Evolutionary conservation across 2,329 filamentous ascomycete genomes (phyloP).

Genomic region (Neophaeococcomyces mojaviensis): DNA sequence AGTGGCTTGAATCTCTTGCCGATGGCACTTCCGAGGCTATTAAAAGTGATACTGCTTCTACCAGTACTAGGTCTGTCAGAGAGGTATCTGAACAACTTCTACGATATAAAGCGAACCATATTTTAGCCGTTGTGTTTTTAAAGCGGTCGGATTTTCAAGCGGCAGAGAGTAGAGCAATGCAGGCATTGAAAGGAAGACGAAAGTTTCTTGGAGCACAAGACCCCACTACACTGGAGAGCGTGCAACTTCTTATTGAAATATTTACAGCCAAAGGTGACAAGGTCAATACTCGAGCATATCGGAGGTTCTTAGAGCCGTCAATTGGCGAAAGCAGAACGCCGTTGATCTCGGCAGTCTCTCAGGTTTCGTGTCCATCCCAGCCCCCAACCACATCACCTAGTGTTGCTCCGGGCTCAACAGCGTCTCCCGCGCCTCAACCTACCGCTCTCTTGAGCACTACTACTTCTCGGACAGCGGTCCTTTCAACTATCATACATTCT

Average conservation of each 20-base stretch:
- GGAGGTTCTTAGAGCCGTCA: conserved; percentile 1
- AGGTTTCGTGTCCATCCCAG: background rate
- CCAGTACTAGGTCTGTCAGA: background rate
- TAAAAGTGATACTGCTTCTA: background rate
- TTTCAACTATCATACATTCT: too few relatives aligned
- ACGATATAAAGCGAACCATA: conserved; percentile 15
- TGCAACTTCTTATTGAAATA: conserved; percentile 19
- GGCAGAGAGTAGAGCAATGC: conserved; percentile 15
- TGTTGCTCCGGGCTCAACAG: too few relatives aligned
- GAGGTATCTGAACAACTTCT: background rate
- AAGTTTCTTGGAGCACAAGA: conserved; percentile 16
- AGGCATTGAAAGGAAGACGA: conserved; percentile 15
- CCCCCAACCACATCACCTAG: too few relatives aligned
- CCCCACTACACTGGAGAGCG: conserved; percentile 16
- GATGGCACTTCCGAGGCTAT: background rate
- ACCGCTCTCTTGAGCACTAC: too few relatives aligned
- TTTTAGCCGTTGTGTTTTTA: conserved; percentile 15
- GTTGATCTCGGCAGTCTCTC: background rate
- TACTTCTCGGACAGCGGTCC: too few relatives aligned
- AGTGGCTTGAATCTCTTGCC: conserved; percentile 18
- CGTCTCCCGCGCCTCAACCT: too few relatives aligned
- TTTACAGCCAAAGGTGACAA: conserved; percentile 8
- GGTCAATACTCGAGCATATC: conserved; percentile 3
- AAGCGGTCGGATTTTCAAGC: conserved; percentile 14
- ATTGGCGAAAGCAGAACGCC: background rate